These are phyloP conservation scores for Diphasiastrum complanatum DNA, from an alignment of 83 land plant genomes.

Conservation along the genomic window DNA sequence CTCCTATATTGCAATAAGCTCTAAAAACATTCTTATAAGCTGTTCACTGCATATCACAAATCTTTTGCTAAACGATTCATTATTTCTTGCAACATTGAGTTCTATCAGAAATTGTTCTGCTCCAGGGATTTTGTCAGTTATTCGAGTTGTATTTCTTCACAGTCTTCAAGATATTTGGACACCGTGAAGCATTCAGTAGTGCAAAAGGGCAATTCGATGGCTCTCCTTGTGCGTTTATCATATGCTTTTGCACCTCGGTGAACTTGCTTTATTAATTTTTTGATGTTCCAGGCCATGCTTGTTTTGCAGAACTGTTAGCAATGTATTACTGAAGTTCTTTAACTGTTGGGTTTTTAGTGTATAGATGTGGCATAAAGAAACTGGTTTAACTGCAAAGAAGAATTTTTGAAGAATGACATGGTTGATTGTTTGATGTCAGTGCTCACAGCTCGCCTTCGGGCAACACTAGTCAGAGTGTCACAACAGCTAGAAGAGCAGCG, in stretches of 20 bases:
- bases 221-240: conserved; percentile 14
- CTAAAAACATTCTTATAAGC: neutral
- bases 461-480: conserved; percentile 34
- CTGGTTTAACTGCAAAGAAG: neutral
- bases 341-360: neutral
- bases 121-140: conserved; percentile 88
- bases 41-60: no score
- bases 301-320: no score
- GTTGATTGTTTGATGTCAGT: conserved; percentile 9
- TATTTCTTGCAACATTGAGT: neutral
- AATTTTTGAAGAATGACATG: neutral
- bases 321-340: no score
- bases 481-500: conserved; percentile 42
- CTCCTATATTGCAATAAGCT: neutral
- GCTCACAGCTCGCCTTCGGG: conserved; percentile 29
- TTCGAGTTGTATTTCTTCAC: conserved; percentile 71
- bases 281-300: no score
- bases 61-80: no score
- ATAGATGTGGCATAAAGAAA: neutral
- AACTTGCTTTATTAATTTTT: no score
- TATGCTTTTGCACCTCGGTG: neutral
- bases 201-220: conserved; percentile 41
- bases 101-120: conserved; percentile 5
- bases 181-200: conserved; percentile 44
- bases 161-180: conserved; percentile 80